These are phyloP conservation scores for Diddensiella transvaalensis DNA, from an alignment of 805 yeast genomes.

Conservation along the genomic window DNA sequence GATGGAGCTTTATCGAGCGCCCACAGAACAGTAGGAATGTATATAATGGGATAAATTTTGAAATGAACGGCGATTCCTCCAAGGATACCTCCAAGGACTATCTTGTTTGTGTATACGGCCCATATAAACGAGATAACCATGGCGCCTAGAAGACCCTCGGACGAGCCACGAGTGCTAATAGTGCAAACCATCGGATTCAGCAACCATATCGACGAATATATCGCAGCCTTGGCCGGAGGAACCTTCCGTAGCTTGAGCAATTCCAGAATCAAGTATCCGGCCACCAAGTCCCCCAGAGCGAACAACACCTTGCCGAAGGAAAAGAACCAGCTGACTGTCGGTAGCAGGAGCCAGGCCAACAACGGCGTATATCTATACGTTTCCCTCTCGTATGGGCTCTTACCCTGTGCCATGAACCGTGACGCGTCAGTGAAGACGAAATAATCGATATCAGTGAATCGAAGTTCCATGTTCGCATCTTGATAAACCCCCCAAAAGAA, in stretches of 20 bases:
- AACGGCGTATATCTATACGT: slow-evolving; percentile 94
- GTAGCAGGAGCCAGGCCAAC: slow-evolving; percentile 75
- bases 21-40: slow-evolving; percentile 66
- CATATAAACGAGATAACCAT: slow-evolving; percentile 55
- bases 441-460: slow-evolving; percentile 93
- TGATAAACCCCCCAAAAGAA: slow-evolving; percentile 81
- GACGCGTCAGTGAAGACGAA: slow-evolving; percentile 93
- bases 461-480: slow-evolving; percentile 71
- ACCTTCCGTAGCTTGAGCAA: slow-evolving; percentile 36
- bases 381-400: slow-evolving; percentile 76
- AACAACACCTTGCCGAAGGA: slow-evolving; percentile 80
- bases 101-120: slow-evolving; percentile 41
- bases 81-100: slow-evolving; percentile 42
- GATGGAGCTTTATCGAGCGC: slow-evolving; percentile 32
- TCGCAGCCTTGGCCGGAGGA: slow-evolving; percentile 35
- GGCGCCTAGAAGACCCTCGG: slow-evolving; percentile 84
- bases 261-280: slow-evolving; percentile 62
- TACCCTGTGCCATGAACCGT: slow-evolving; percentile 51
- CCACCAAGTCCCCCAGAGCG: slow-evolving; percentile 70
- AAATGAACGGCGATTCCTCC: slow-evolving; percentile 83
- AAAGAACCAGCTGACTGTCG: slow-evolving; percentile 49
- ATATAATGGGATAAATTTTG: slow-evolving; percentile 88
- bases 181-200: slow-evolving; percentile 93
- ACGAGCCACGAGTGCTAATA: slow-evolving; percentile 88
- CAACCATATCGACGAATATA: slow-evolving; percentile 69